Evolutionary conservation across 1,284 basidiomycete genomes (phyloP).

Genomic region (Clitocybe nebularis): DNA sequence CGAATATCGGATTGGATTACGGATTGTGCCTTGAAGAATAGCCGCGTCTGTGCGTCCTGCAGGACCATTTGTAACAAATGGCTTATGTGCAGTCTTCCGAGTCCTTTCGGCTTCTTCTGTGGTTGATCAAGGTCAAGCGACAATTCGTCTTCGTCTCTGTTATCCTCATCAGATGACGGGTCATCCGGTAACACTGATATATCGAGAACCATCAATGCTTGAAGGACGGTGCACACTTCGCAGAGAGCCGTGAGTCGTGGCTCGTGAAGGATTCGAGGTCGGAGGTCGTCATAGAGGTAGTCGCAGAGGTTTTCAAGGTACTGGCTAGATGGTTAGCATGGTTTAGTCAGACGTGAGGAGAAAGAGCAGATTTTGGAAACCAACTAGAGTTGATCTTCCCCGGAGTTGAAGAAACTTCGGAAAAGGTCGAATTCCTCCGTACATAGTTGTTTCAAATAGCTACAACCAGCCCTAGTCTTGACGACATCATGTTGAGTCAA

Average conservation of each 20-base stretch:
- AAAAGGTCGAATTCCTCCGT: conserved; percentile 85
- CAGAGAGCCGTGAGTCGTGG: conserved; percentile 81
- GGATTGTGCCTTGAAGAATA: conserved; percentile 92
- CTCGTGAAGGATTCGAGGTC: conserved; percentile 91
- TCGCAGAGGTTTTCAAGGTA: conserved; percentile 91
- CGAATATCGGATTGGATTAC: conserved; percentile 85
- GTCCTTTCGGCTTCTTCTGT: conserved; percentile 29
- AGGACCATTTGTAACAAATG: conserved; percentile 83
- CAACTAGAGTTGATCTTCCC: conserved; percentile 82
- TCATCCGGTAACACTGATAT: conserved; percentile 39
- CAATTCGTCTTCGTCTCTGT: conserved; percentile 37
- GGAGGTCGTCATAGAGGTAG: conserved; percentile 88
- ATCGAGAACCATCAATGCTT: conserved; percentile 91
- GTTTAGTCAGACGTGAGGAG: conserved; percentile 2
- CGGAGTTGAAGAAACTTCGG: conserved; percentile 81
- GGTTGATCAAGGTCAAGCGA: conserved; percentile 34
- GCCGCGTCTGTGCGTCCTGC: conserved; percentile 89
- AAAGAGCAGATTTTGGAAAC: conserved; percentile 26
- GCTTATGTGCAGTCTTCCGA: conserved; percentile 52
- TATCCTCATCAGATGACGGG: conserved; percentile 19
- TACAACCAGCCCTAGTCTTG: conserved; percentile 84
- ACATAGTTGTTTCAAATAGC: conserved; percentile 86
- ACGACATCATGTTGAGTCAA: conserved; percentile 5
- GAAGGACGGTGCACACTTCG: conserved; percentile 90
- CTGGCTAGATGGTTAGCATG: conserved; percentile 48